Evolutionary conservation across 768 basidiomycete species (phyloP), one percentile per base, ranked within the genome.

Genomic region (Boletales sp.): DNA sequence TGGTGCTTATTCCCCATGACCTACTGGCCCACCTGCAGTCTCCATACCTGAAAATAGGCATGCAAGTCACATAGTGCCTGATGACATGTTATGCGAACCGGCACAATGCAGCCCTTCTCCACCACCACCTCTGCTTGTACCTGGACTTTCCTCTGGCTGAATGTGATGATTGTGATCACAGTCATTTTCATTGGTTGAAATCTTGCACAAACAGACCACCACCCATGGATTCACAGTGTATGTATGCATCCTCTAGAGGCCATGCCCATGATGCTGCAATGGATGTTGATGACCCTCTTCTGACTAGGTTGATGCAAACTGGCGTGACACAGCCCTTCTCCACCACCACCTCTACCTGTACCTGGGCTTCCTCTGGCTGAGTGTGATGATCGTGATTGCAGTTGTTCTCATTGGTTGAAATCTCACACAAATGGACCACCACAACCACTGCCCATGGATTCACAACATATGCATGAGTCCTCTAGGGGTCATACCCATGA

Each of bases 401-500:
- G 43, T 2, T 60, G 57, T 36, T 15, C 56, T 34, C 50, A 42
- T 25, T 54, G 60, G 53, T 37, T 49, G 18, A 67, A 50, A 21
- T 12, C 47, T 3, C 42, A 55, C 28, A 34, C 30, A 6, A 56
- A 47, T 8, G 57, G 54, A 11, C 54, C 54, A 5, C 28, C 41
- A n/a, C n/a, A n/a, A n/a, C n/a, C n/a, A n/a, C n/a, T n/a, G n/a
- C 54, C 51, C 37, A 17, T 32, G 17, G 58, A 67, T 31, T 48
- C 57, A 14, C 54, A 49, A 30, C 21, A 40, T 48, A 46, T 36
- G 25, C 54, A 57, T 37, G 65, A 62, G 48, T 57, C 56, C 31
- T 51, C 58, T 19, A 58, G 46, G 21, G 25, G 46, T 41, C 67
- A 64, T 59, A 50, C 44, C 13, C 53, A 48, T 56, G 57, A 64